These are phyloP conservation scores for Apophysomyces elegans DNA, from an alignment of 371 early-diverging fungal genomes.

Conservation along the genomic window DNA sequence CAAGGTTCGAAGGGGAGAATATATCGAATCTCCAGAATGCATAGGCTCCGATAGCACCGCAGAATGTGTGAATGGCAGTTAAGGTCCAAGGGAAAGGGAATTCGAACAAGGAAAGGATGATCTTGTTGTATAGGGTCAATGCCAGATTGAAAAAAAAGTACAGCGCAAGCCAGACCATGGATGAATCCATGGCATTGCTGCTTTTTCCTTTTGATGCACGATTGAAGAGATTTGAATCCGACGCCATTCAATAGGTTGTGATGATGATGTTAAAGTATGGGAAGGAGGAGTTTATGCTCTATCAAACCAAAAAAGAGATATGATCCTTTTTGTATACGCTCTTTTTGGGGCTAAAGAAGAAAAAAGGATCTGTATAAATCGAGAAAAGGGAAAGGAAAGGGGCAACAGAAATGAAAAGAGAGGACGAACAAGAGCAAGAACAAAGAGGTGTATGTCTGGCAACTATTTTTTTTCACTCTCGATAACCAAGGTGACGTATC, in stretches of 20 bases:
- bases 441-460: neutral
- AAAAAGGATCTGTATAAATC: constrained; percentile 2
- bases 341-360: neutral
- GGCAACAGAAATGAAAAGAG: neutral
- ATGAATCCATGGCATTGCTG: constrained; percentile 37
- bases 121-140: constrained; percentile 87
- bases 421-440: neutral
- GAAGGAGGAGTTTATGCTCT: constrained; percentile 10
- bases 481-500: neutral
- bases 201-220: constrained; percentile 8
- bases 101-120: constrained; percentile 71
- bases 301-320: constrained; percentile 6
- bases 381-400: constrained; percentile 10
- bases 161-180: constrained; percentile 65
- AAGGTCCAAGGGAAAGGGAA: constrained; percentile 91
- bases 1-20: constrained; percentile 65
- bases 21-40: constrained; percentile 55
- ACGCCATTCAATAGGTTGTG: constrained; percentile 22
- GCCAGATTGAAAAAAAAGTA: constrained; percentile 84
- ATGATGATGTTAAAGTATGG: neutral
- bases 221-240: constrained; percentile 19
- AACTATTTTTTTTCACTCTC: neutral
- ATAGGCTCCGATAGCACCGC: constrained; percentile 70
- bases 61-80: constrained; percentile 83
- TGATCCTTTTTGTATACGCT: neutral